These are phyloP conservation scores for Ustilago shanxiensis DNA, from an alignment of 1,284 basidiomycete species.

Conservation along the genomic window DNA sequence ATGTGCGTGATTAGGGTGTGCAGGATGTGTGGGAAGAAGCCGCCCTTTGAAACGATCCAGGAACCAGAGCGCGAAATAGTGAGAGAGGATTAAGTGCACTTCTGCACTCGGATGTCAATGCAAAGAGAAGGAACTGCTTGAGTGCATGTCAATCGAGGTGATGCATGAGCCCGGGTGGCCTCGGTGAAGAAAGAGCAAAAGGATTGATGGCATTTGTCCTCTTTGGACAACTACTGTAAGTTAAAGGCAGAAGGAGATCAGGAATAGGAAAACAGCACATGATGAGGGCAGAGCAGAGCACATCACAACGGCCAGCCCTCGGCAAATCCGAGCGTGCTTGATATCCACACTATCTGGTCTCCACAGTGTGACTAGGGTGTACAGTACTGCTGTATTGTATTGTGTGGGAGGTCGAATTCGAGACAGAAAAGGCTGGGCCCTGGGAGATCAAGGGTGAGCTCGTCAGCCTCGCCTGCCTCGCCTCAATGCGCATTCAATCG, in stretches of 20 bases:
- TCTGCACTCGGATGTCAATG: background rate
- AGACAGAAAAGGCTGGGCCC: conserved; percentile 11
- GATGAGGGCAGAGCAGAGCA: background rate
- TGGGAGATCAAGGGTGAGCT: background rate
- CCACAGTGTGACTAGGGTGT: conserved; percentile 1
- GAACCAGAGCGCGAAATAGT: background rate
- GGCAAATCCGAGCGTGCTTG: background rate
- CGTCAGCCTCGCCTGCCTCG: background rate
- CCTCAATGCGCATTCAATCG: background rate
- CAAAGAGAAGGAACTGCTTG: background rate
- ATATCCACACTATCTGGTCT: background rate
- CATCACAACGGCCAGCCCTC: background rate
- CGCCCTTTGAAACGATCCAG: conserved; percentile 13
- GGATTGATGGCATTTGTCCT: background rate
- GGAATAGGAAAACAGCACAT: background rate
- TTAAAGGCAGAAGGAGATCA: too few relatives aligned
- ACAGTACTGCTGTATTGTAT: too few relatives aligned
- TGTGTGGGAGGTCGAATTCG: background rate
- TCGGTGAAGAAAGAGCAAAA: conserved; percentile 8
- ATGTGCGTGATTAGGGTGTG: conserved; percentile 1
- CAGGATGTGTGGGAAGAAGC: conserved; percentile 9
- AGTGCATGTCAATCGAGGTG: background rate
- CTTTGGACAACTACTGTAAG: conserved; percentile 5
- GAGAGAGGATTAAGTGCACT: background rate
- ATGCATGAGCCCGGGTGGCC: background rate